phyloP scores from a whole-genome alignment of 208 protist genomes.

The Crithidia brevicula region DNA sequence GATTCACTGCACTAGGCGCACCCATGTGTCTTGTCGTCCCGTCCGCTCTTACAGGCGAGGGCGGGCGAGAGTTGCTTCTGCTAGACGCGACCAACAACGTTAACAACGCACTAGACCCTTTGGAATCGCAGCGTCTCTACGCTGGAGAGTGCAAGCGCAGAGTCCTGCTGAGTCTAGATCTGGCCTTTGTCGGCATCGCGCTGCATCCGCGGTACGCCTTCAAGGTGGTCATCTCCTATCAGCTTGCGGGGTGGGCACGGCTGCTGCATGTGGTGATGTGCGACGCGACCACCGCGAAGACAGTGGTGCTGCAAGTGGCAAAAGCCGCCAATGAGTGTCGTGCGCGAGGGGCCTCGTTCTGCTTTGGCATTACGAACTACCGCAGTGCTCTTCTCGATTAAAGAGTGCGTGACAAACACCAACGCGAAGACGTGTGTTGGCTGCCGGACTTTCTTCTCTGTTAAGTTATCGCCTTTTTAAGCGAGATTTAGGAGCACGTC shows the following conservation, averaged over 20 bases:
- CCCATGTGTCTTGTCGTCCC: slow-evolving; percentile 42
- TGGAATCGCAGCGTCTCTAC: slow-evolving; percentile 6
- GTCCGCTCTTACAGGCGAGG: neutral
- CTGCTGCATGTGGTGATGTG: slow-evolving; percentile 48
- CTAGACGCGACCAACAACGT: slow-evolving; percentile 6
- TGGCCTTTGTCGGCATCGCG: slow-evolving; percentile 39
- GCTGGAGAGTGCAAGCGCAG: slow-evolving; percentile 28
- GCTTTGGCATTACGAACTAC: slow-evolving; percentile 38
- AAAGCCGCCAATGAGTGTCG: slow-evolving; percentile 35
- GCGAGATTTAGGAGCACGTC: no score
- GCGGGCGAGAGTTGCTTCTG: slow-evolving; percentile 26
- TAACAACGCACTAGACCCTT: neutral
- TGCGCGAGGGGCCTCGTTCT: slow-evolving; percentile 37
- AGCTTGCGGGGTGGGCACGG: slow-evolving; percentile 22
- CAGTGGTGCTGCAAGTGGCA: slow-evolving; percentile 33
- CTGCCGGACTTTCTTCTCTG: no score
- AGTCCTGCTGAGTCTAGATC: slow-evolving; percentile 48
- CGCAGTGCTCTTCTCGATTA: slow-evolving; percentile 27
- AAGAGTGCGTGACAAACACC: no score
- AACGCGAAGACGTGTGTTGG: no score
- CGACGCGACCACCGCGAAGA: slow-evolving; percentile 19
- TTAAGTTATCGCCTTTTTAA: no score
- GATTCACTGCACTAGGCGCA: slow-evolving; percentile 36
- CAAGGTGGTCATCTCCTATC: slow-evolving; percentile 47
- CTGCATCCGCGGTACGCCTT: slow-evolving; percentile 32